Percentiles rank a stretch among this genome's conserved stretches.
These are phyloP conservation scores for Eucalyptus decipiens DNA, from an alignment of 345 rosid species.

Conservation along the genomic window DNA sequence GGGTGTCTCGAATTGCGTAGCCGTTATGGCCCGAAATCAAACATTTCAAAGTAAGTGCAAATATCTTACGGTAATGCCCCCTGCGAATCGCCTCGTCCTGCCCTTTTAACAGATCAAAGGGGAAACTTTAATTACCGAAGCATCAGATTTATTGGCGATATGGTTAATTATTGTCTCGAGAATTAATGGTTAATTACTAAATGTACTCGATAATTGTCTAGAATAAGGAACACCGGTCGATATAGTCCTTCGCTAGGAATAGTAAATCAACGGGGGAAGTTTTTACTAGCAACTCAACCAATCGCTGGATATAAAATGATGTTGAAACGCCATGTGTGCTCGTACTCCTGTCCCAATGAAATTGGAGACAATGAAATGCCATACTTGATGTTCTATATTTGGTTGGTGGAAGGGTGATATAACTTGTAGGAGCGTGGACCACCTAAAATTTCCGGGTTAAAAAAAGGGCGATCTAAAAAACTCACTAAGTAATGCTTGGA, in stretches of 20 bases:
- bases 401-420: background rate
- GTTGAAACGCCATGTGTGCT: background rate
- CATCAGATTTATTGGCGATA: too few species aligned
- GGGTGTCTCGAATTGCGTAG: background rate
- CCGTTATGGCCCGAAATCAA: background rate
- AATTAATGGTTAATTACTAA: background rate
- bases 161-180: too few species aligned
- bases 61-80: background rate
- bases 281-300: background rate
- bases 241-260: background rate
- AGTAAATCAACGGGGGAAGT: too few species aligned
- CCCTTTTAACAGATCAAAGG: background rate
- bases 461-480: too few species aligned
- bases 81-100: background rate
- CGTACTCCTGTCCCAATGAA: background rate
- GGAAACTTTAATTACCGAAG: background rate
- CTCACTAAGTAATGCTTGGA: background rate
- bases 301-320: too few species aligned
- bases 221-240: background rate
- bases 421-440: background rate
- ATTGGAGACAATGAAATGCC: background rate
- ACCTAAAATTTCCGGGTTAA: background rate
- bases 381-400: background rate
- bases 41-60: too few species aligned
- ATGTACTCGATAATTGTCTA: background rate